Base-by-base conservation (phyloP, 495 filamentous ascomycete species). In the Penicillium silybi region DNA sequence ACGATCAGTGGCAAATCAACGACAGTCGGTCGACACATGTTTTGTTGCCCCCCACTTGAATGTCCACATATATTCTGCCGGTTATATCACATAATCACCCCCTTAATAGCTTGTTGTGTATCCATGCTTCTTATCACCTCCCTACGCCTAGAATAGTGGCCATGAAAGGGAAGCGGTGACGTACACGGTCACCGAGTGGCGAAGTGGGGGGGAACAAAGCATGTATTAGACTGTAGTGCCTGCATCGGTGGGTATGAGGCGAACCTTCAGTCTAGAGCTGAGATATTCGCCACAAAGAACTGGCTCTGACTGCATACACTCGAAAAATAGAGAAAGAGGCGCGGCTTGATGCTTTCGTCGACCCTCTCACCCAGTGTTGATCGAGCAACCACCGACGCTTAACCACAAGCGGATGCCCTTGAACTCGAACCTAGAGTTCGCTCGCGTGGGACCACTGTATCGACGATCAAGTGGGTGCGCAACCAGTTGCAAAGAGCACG, bases 321-420 rank as follows among this genome's bases (percentile, higher is more conserved):
- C 29, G 11, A 3, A 32, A 11, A 32, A 3, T 1, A 32, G 13
- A 32, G 4, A 11, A 13, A 32, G 29, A 32, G 6, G 29, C 11
- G 11, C 29, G 29, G n/a, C n/a, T n/a, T n/a, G n/a, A n/a, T n/a
- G n/a, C n/a, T n/a, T n/a, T n/a, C n/a, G n/a, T 23, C 22, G 29
- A 32, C 1, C 10, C 29, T 32, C 11, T 11, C 39, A 7, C 11
- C 6, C 20, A 22, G 35, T 13, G 56, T 58, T 55, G 43, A 47
- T 55, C 52, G 16, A 55, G 47, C 39, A 58, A 58, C 43, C 22
- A 46, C 22, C 19, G 38, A 42, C 43, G 18, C 25, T 46, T 44
- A 47, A 23, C 34, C 43, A 8, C 15, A 46, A 48, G 41, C 40
- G 32, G 43, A 19, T 35, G 20, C 19, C 22, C 15, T 27, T 27